A percentile compares a stretch with the other conserved stretches of the same genome.
These are phyloP conservation scores for Lipomyces kockii DNA, from an alignment of 805 yeast genomes.

Conservation along the genomic window DNA sequence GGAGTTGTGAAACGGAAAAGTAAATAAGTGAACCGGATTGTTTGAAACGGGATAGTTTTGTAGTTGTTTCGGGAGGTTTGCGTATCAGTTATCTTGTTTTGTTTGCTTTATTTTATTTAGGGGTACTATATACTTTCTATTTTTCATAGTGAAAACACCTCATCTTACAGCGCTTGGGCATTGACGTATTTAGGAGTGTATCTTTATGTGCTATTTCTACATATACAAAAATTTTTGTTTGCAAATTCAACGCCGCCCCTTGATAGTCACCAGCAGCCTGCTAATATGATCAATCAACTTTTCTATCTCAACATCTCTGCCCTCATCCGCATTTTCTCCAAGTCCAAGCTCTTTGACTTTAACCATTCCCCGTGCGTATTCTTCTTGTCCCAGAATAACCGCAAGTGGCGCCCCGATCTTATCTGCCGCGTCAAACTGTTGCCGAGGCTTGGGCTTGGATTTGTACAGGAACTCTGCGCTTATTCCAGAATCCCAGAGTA, in stretches of 20 bases:
- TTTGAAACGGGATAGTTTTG: background rate
- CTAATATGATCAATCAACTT: conserved; percentile 23
- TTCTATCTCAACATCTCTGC: conserved; percentile 51
- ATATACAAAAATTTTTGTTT: background rate
- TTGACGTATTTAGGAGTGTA: too few species aligned
- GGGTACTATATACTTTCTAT: background rate
- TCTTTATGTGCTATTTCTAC: background rate
- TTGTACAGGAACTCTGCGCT: conserved; percentile 92
- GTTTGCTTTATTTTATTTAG: background rate
- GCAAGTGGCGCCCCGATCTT: conserved; percentile 88
- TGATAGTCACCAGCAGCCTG: conserved; percentile 5
- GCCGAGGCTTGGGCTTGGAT: conserved; percentile 90
- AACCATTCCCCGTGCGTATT: conserved; percentile 75
- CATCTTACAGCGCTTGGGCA: background rate
- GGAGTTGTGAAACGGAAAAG: background rate
- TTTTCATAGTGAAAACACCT: background rate
- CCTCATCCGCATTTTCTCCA: conserved; percentile 86
- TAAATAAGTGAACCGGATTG: background rate
- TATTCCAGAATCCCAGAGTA: conserved; percentile 85
- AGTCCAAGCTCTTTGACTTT: conserved; percentile 89
- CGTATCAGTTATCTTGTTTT: background rate
- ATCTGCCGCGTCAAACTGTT: conserved; percentile 98
- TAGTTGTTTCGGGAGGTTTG: background rate
- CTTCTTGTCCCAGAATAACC: conserved; percentile 95
- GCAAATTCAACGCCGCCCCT: background rate